Conservation (phyloP, 2,329 filamentous ascomycete genomes). For the Tolypocladium sp. region DNA sequence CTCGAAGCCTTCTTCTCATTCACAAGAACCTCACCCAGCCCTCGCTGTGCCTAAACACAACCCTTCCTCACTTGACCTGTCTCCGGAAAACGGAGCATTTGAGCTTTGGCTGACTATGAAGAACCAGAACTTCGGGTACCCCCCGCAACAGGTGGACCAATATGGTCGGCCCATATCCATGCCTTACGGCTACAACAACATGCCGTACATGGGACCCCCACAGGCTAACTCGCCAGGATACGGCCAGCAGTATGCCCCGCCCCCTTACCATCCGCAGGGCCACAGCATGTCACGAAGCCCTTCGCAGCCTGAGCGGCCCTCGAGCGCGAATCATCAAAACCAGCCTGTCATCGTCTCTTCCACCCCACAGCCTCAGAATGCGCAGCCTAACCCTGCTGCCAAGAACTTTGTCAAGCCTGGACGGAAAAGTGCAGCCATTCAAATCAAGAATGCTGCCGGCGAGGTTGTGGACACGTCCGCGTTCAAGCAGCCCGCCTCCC, state of each 20-base stretch:
- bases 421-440: constrained; percentile 63
- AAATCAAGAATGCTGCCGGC: constrained; percentile 76
- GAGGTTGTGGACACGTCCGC: constrained; percentile 64
- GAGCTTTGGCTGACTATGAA: constrained; percentile 64
- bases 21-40: constrained; percentile 3
- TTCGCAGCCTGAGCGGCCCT: constrained; percentile 63
- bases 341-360: constrained; percentile 54
- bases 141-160: constrained; percentile 31
- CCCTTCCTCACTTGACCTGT: constrained; percentile 44
- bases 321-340: constrained; percentile 55
- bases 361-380: constrained; percentile 53
- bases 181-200: constrained; percentile 34
- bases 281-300: constrained; percentile 73
- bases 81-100: constrained; percentile 61
- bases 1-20: constrained; percentile 6
- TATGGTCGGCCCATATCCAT: constrained; percentile 27
- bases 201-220: constrained; percentile 39
- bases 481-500: constrained; percentile 48
- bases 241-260: constrained; percentile 34
- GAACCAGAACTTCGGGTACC: constrained; percentile 56
- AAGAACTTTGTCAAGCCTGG: constrained; percentile 40
- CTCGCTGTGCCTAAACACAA: constrained; percentile 6
- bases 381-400: constrained; percentile 39
- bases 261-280: constrained; percentile 41
- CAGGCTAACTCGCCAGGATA: constrained; percentile 41